Conservation (phyloP, 495 filamentous ascomycete species). For the Diplogelasinospora grovesii region DNA sequence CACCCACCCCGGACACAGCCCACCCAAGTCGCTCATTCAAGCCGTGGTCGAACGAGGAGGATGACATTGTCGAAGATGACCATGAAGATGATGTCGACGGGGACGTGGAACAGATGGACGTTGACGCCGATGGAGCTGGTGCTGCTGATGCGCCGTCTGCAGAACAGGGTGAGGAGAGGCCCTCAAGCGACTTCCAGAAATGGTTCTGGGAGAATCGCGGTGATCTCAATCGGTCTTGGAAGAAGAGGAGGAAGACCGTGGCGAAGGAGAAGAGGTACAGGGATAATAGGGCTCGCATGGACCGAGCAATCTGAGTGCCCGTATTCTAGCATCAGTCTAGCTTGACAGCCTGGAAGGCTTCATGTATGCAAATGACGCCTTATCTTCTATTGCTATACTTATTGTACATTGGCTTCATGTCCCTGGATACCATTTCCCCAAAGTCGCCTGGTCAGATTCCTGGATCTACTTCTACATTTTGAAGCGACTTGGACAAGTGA, state of each 20-base stretch:
- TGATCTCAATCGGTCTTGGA: constrained; percentile 87
- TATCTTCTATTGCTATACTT: no score
- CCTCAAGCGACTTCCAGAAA: constrained; percentile 66
- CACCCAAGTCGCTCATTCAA: constrained; percentile 53
- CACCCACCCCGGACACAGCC: constrained; percentile 93
- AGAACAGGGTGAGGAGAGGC: constrained; percentile 15
- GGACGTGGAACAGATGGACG: constrained; percentile 26
- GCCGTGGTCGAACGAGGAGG: constrained; percentile 39
- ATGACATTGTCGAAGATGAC: constrained; percentile 32
- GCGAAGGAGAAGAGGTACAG: constrained; percentile 82
- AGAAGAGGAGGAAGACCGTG: constrained; percentile 69
- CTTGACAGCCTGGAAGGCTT: no score
- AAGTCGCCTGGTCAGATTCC: no score
- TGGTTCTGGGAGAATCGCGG: constrained; percentile 92
- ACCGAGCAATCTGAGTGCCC: constrained; percentile 29
- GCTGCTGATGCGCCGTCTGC: not conserved
- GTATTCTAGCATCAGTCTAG: no score
- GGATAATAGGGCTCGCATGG: constrained; percentile 64
- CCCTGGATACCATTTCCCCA: no score
- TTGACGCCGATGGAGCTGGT: constrained; percentile 19
- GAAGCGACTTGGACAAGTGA: no score
- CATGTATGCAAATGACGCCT: no score
- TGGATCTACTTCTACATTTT: no score
- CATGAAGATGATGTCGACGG: constrained; percentile 24
- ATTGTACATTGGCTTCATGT: no score